Percentiles rank a stretch among this genome's conserved stretches.
These are phyloP conservation scores for Boletus edulis DNA, from an alignment of 768 basidiomycete genomes.

Conservation along the genomic window DNA sequence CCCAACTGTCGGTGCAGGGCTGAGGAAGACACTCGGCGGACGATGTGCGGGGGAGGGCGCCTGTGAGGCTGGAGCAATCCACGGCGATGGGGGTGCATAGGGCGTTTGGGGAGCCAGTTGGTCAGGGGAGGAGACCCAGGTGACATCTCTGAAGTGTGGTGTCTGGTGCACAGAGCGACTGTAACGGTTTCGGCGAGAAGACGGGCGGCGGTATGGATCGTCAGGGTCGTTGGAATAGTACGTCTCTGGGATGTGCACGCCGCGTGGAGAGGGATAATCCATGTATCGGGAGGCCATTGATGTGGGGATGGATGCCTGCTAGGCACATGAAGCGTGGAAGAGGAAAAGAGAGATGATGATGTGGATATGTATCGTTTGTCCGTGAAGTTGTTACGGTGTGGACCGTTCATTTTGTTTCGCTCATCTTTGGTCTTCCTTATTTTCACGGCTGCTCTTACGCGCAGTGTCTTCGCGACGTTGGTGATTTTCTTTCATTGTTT, in stretches of 20 bases:
- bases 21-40: conserved; percentile 10
- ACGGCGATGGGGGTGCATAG: not conserved
- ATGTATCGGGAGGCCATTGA: conserved; percentile 23
- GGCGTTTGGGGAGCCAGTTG: conserved; percentile 10
- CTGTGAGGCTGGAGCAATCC: not conserved
- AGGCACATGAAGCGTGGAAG: not conserved
- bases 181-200: conserved; percentile 22
- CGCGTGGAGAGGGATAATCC: conserved; percentile 24
- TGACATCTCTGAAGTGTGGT: conserved; percentile 20
- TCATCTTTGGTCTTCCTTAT: no score
- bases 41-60: conserved; percentile 11
- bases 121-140: conserved; percentile 23
- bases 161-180: conserved; percentile 17
- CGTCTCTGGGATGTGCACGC: conserved; percentile 20
- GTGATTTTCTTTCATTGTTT: no score
- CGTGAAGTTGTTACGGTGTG: no score
- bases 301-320: no score
- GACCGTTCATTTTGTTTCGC: no score
- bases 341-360: not conserved
- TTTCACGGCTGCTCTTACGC: no score
- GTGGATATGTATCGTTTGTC: no score
- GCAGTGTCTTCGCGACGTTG: no score
- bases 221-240: conserved; percentile 2
- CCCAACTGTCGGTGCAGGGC: conserved; percentile 27
- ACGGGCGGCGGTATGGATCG: conserved; percentile 7